Conservation (phyloP, 2,329 filamentous ascomycete species). For the Trematosphaeria pertusa region DNA sequence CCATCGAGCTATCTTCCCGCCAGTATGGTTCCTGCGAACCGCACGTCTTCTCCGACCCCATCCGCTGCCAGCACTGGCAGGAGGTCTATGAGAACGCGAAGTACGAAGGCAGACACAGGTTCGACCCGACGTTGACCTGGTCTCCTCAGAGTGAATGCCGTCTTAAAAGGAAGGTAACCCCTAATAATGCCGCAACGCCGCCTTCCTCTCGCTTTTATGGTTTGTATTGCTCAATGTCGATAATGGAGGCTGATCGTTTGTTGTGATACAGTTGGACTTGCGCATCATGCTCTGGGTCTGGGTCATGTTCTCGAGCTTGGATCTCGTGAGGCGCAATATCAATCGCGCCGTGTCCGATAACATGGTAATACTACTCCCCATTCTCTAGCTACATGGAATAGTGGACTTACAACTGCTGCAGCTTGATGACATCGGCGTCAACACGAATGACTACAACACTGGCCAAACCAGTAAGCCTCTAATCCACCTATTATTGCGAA, state of each 20-base stretch:
- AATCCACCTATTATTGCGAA: too few relatives aligned
- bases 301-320: constrained; percentile 57
- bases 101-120: constrained; percentile 59
- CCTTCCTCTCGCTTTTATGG: neutral
- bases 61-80: constrained; percentile 61
- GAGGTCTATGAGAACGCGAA: constrained; percentile 61
- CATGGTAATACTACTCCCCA: constrained; percentile 3
- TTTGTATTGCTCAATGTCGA: too few relatives aligned
- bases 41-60: constrained; percentile 58
- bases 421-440: constrained; percentile 9
- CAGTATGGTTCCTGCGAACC: too few relatives aligned
- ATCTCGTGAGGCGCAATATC: constrained; percentile 53
- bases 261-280: constrained; percentile 48
- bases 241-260: neutral
- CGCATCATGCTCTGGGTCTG: constrained; percentile 56
- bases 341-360: constrained; percentile 21
- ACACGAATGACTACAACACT: constrained; percentile 23
- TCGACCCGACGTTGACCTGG: constrained; percentile 57
- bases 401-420: constrained; percentile 2
- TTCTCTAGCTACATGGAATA: too few relatives aligned
- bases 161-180: constrained; percentile 45
- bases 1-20: too few relatives aligned
- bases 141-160: constrained; percentile 50
- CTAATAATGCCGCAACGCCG: neutral
- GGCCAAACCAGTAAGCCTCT: too few relatives aligned